Base-by-base conservation (phyloP, 2,329 filamentous ascomycete genomes). In the Clonostachys solani region DNA sequence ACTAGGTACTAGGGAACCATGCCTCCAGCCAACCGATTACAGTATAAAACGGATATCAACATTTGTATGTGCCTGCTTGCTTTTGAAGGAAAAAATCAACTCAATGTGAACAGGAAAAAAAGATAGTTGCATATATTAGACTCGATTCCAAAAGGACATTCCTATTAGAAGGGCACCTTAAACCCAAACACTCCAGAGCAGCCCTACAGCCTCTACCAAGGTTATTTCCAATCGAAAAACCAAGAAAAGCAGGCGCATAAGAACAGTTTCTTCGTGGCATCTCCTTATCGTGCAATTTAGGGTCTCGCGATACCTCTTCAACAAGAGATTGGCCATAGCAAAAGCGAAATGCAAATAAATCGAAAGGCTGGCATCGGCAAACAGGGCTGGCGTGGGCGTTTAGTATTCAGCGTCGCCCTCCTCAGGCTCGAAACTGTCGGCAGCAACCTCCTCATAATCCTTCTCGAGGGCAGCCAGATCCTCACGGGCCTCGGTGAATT, bases 401-500 rank as follows among this genome's bases (percentile, higher is more conserved):
- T 92, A 96, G 80, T 96, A 96, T 80, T 96, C 92, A 47, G 65
- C 75, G 56, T 72, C 77, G 8, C 23, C 23, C 61, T 84, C 84
- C 42, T 82, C 81, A 15, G 80, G 74, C 56, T 84, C 74, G 54
- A 74, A 71, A 55, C 85, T 88, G 68, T 92, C 87, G 64, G 76
- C 80, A 51, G 87, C 87, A 57, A 92, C 87, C 77, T 92, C 88
- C 69, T 91, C 87, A 65, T 92, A 92, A 60, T 92, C 88, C 75
- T 86, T 89, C 77, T 92, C 89, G 34, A 94, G 76, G 43, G 89
- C 89, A 52, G 89, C 89, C 51, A 94, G 76, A 66, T 94, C 89
- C 74, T 94, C 89, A 57, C 89, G 85, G 52, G 89, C 89, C 71
- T 94, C 89, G 53, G 84, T 87, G 74, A 94, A 94, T 69, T 94